Evolutionary conservation across 352 stramenopile species (phyloP).

Genomic region (Phytophthora hybrid): DNA sequence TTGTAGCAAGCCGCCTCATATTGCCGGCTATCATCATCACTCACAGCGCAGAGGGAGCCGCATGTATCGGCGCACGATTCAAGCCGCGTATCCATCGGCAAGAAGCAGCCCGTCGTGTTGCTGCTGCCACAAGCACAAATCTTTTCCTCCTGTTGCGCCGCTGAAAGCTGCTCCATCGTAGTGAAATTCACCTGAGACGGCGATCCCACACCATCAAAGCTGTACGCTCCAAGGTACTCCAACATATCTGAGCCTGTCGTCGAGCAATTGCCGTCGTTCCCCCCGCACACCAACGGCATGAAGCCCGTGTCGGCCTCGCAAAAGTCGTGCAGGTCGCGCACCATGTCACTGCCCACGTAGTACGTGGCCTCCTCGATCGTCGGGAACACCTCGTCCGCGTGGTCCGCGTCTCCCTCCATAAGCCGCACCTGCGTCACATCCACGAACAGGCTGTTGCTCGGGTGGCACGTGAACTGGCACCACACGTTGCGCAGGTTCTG

Average conservation of each 20-base stretch:
- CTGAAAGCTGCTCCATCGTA: conserved; percentile 61
- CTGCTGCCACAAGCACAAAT: conserved; percentile 56
- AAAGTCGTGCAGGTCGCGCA: conserved; percentile 80
- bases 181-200: conserved; percentile 77
- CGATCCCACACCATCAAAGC: conserved; percentile 69
- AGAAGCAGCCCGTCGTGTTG: conserved; percentile 53
- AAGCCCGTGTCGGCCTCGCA: conserved; percentile 67
- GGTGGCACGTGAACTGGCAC: conserved; percentile 85
- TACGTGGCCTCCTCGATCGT: conserved; percentile 76
- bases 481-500: conserved; percentile 81
- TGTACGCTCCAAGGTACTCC: conserved; percentile 70
- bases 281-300: conserved; percentile 54
- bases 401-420: conserved; percentile 55
- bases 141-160: conserved; percentile 47
- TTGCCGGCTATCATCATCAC: conserved; percentile 38
- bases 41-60: conserved; percentile 64
- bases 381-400: conserved; percentile 64
- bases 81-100: conserved; percentile 58
- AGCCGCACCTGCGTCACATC: conserved; percentile 75
- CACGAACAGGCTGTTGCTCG: conserved; percentile 82
- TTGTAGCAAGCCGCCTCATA: conserved; percentile 58
- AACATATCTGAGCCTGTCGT: conserved; percentile 60
- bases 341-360: conserved; percentile 70
- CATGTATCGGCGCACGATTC: conserved; percentile 66
- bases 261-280: conserved; percentile 59